phyloP scores from a whole-genome alignment of 345 rosid species.

The Gossypium australe region DNA sequence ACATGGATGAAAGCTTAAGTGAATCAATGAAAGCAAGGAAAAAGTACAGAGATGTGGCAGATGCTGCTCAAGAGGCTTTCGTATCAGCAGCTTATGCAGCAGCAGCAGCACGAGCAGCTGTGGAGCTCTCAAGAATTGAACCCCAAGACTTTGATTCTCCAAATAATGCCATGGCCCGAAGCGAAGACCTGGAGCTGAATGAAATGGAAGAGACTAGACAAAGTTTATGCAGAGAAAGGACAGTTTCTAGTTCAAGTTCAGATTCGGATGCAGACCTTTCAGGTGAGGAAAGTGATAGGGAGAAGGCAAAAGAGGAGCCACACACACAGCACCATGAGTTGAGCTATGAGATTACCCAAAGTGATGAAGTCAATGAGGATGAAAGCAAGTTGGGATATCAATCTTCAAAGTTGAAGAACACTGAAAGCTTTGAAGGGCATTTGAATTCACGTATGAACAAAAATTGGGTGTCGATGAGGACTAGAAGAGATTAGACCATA shows the following conservation, averaged over 20 bases:
- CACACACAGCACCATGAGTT: conserved; percentile 1
- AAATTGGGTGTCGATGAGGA: conserved; percentile 25
- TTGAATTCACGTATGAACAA: conserved; percentile 13
- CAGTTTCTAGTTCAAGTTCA: background rate
- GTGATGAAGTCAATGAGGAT: background rate
- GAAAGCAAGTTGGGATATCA: conserved; percentile 9
- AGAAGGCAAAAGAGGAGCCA: background rate
- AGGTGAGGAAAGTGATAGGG: background rate
- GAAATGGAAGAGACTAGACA: background rate
- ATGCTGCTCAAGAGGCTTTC: conserved; percentile 43
- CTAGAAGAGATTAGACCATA: background rate
- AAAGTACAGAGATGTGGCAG: conserved; percentile 28
- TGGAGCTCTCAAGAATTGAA: conserved; percentile 34
- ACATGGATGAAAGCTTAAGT: conserved; percentile 15
- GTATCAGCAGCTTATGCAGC: conserved; percentile 47
- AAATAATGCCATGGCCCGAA: conserved; percentile 14
- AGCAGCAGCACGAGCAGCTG: conserved; percentile 44
- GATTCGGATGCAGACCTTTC: background rate
- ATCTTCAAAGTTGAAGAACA: background rate
- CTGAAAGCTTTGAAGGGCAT: background rate
- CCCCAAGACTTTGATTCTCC: conserved; percentile 15
- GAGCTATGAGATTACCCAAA: background rate
- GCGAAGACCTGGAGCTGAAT: background rate
- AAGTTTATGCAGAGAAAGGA: background rate
- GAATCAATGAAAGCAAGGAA: conserved; percentile 18